Base-by-base conservation (phyloP, 345 rosid species). In the Lepidium sativum region DNA sequence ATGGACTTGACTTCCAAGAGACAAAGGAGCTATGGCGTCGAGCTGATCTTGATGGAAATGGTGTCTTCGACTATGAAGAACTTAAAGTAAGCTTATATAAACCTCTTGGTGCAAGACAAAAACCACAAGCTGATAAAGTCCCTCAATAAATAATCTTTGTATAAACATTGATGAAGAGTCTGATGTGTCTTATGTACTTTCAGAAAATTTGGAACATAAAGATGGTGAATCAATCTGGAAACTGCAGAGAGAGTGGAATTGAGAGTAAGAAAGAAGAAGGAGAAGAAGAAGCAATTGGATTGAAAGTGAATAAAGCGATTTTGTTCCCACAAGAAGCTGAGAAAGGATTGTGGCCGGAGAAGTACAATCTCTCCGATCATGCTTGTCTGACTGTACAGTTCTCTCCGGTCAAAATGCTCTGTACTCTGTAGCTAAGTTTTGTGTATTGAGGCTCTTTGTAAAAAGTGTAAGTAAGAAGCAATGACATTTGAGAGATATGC, bases 331-430 rank as follows among this genome's bases (percentile, higher is more conserved):
- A 76, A 35, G 98, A 92, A 82, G 94, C 79, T 59, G 98, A 92
- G 81, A 87, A 78, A 72, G 97, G 97, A 65, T 72, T 71, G 64
- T 92, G 98, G 96, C 98, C 98, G 0, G 96, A 89, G 59, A 79
- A 82, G 65, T 87, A 89, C 73, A 86, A 75, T 39, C 87, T 92
- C 13, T 92, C 96, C 0, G 98, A 92, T 72, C 98, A 92, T 59
- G 97, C 97, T 33, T 79, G 88, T 23, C 97, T 89, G 56, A 87
- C 91, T 0, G 97, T 88, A 16, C 88, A 83, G 14, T 87, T 92
- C 61, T 84, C 91, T 8, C 98, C 96, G 0, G 80, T 87, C 57
- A 80, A 77, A 70, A 81, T 92, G 85, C 80, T 77, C 2, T 80
- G 86, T 77, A 65, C 80, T 77, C 2, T 80, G 86, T 77, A 65